Percentiles rank a stretch among this genome's conserved stretches.
phyloP scores from a whole-genome alignment of 2,329 filamentous ascomycete genomes.

The Penicillium digitatum region DNA sequence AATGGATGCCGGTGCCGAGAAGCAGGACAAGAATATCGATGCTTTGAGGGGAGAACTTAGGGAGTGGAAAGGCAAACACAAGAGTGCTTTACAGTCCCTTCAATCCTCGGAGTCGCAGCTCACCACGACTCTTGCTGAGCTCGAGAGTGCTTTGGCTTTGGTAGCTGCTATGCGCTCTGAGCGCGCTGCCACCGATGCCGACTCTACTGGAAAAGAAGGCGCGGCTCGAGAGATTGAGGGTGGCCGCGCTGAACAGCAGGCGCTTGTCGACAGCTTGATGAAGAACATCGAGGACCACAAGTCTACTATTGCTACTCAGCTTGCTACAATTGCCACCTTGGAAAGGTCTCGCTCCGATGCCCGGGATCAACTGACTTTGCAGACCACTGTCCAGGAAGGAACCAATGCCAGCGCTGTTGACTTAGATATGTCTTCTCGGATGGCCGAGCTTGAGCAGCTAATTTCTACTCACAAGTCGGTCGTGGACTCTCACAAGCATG shows the following conservation, averaged over 20 bases:
- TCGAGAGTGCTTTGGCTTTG: slow-evolving; percentile 63
- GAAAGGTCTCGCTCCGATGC: slow-evolving; percentile 67
- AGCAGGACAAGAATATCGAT: slow-evolving; percentile 57
- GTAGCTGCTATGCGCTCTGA: slow-evolving; percentile 47
- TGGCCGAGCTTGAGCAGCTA: slow-evolving; percentile 55
- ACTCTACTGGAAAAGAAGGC: slow-evolving; percentile 34
- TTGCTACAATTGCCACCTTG: slow-evolving; percentile 66
- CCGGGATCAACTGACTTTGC: slow-evolving; percentile 64
- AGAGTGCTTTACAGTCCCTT: slow-evolving; percentile 65
- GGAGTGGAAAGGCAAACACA: slow-evolving; percentile 73
- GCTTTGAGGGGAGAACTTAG: slow-evolving; percentile 68
- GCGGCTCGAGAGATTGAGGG: slow-evolving; percentile 47
- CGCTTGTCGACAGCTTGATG: slow-evolving; percentile 60
- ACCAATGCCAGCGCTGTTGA: slow-evolving; percentile 50
- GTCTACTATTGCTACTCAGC: slow-evolving; percentile 64
- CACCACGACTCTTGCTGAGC: slow-evolving; percentile 64
- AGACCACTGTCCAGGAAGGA: slow-evolving; percentile 57
- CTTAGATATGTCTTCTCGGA: slow-evolving; percentile 37
- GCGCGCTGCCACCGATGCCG: slow-evolving; percentile 34
- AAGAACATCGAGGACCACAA: slow-evolving; percentile 79
- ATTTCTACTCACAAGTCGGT: slow-evolving; percentile 54
- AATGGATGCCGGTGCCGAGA: slow-evolving; percentile 32
- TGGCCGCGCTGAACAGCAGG: slow-evolving; percentile 56
- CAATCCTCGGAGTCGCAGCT: slow-evolving; percentile 69
- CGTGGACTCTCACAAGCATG: slow-evolving; percentile 52